Conservation (phyloP, 768 basidiomycete genomes). For the Jaapia argillacea region DNA sequence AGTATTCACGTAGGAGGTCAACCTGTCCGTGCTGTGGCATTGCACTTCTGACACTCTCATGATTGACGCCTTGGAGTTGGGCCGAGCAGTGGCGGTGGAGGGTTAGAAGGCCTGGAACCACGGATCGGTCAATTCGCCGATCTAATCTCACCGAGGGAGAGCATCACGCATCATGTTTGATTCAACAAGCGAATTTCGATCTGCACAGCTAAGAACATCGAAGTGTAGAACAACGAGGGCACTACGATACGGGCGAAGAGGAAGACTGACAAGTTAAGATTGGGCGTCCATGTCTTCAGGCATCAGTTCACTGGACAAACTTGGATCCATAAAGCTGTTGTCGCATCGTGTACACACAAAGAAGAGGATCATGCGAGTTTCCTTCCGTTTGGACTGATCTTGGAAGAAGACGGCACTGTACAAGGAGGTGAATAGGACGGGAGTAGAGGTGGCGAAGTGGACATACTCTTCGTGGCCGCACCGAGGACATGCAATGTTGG, state of each 20-base stretch:
- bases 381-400: constrained; percentile 94
- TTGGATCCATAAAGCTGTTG: constrained; percentile 65
- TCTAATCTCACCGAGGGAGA: neutral
- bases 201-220: neutral
- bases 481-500: constrained; percentile 71
- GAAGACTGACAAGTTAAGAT: neutral
- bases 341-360: constrained; percentile 83
- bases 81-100: neutral
- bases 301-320: constrained; percentile 34
- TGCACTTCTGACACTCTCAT: too few species aligned
- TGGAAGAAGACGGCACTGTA: constrained; percentile 89
- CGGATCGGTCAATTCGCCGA: neutral
- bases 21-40: too few species aligned
- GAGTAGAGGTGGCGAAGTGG: neutral
- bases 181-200: neutral
- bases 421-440: neutral
- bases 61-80: too few species aligned
- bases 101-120: neutral
- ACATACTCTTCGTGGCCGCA: constrained; percentile 80
- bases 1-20: too few species aligned
- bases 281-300: constrained; percentile 12
- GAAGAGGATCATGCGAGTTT: constrained; percentile 91
- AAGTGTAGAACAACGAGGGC: neutral
- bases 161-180: neutral
- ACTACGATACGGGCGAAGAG: neutral